These are phyloP conservation scores for Rheum nobile DNA, from an alignment of 148 eudicot genomes.

Conservation along the genomic window DNA sequence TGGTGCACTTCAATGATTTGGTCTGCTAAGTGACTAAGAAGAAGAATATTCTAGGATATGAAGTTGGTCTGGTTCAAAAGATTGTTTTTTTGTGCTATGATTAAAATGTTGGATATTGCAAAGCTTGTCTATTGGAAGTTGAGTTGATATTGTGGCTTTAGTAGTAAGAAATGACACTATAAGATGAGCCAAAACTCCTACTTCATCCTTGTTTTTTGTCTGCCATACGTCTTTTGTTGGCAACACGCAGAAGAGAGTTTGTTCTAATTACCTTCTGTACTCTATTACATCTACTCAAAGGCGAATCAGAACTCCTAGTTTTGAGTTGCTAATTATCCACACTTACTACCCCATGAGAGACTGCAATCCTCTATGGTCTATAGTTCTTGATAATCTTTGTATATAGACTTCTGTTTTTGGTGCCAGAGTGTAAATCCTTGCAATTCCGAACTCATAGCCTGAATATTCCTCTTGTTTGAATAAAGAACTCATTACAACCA, in stretches of 20 bases:
- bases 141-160: not conserved
- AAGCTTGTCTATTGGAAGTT: not conserved
- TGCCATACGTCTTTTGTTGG: not conserved
- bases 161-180: not conserved
- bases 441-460: not conserved
- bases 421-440: not conserved
- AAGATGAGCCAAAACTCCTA: too few species aligned
- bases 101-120: not conserved
- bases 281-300: not conserved
- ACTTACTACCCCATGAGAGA: not conserved
- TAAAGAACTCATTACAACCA: too few species aligned
- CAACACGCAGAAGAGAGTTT: not conserved
- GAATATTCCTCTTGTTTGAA: not conserved
- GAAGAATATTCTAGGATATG: not conserved
- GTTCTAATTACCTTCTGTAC: not conserved
- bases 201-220: not conserved
- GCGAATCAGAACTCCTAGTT: not conserved
- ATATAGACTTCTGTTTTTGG: not conserved
- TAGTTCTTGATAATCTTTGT: not conserved
- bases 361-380: not conserved
- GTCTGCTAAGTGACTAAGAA: not conserved
- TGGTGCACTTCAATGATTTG: not conserved
- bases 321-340: not conserved
- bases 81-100: not conserved
- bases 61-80: not conserved